These are phyloP conservation scores for Chalciporus chontae DNA, from an alignment of 768 basidiomycete genomes.

Conservation along the genomic window DNA sequence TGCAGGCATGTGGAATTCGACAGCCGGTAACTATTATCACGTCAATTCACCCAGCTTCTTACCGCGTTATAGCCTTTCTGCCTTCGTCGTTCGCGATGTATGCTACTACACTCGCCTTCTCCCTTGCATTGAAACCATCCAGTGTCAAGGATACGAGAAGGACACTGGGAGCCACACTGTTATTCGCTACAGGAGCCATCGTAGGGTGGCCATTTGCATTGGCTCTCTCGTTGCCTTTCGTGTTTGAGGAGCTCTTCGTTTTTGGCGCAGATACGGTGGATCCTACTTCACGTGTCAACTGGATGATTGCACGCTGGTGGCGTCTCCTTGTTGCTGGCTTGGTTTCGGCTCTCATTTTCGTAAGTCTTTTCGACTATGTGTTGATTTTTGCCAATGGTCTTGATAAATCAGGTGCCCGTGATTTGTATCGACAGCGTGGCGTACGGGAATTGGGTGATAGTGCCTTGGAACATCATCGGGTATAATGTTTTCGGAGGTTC, in stretches of 20 bases:
- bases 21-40: slow-evolving; percentile 52
- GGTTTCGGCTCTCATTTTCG: slow-evolving; percentile 59
- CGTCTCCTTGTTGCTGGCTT: slow-evolving; percentile 53
- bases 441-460: slow-evolving; percentile 75
- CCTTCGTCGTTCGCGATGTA: slow-evolving; percentile 97
- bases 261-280: slow-evolving; percentile 64
- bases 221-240: slow-evolving; percentile 82
- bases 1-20: slow-evolving; percentile 94
- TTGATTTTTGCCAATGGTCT: background rate
- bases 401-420: slow-evolving; percentile 71
- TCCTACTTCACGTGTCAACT: slow-evolving; percentile 40
- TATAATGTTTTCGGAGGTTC: slow-evolving; percentile 90
- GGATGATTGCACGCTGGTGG: slow-evolving; percentile 61
- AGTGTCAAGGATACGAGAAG: slow-evolving; percentile 49
- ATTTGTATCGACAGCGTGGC: slow-evolving; percentile 79
- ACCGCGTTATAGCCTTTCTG: slow-evolving; percentile 65
- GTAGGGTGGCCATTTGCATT: slow-evolving; percentile 98
- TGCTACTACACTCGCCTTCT: slow-evolving; percentile 72
- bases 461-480: slow-evolving; percentile 89
- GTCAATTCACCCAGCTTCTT: slow-evolving; percentile 5
- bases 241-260: slow-evolving; percentile 85
- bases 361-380: slow-evolving; percentile 31
- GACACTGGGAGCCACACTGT: slow-evolving; percentile 60
- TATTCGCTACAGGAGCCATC: slow-evolving; percentile 78
- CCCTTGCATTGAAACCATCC: slow-evolving; percentile 61